Conservation (phyloP, 2,329 filamentous ascomycete genomes). For the Proliferodiscus dingleyae region DNA sequence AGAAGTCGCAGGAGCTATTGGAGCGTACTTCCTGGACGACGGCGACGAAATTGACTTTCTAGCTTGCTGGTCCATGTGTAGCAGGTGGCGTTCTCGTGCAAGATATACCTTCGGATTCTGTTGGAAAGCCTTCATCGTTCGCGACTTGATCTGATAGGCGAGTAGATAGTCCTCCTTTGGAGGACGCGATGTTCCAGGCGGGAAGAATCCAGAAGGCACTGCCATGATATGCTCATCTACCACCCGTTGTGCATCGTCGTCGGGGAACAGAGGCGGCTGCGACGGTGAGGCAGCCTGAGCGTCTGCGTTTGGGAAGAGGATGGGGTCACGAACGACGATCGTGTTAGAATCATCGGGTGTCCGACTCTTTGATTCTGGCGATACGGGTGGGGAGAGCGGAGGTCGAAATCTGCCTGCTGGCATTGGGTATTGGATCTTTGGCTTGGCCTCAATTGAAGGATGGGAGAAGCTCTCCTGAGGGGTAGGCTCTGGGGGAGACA, state of each 20-base stretch:
- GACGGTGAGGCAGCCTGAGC: slow-evolving; percentile 34
- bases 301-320: slow-evolving; percentile 51
- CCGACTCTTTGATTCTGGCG: slow-evolving; percentile 39
- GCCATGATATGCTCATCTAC: slow-evolving; percentile 40
- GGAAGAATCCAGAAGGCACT: slow-evolving; percentile 32
- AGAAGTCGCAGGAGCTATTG: slow-evolving; percentile 26
- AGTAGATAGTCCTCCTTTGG: slow-evolving; percentile 50
- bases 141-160: slow-evolving; percentile 47
- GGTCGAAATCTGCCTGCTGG: slow-evolving; percentile 34
- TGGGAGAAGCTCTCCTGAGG: slow-evolving; percentile 46
- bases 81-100: slow-evolving; percentile 24
- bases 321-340: slow-evolving; percentile 45
- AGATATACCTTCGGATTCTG: slow-evolving; percentile 25
- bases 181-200: slow-evolving; percentile 40
- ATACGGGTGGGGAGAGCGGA: slow-evolving; percentile 55
- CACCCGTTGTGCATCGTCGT: slow-evolving; percentile 41
- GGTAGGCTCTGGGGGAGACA: slow-evolving; percentile 57
- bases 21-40: slow-evolving; percentile 20
- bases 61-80: slow-evolving; percentile 24
- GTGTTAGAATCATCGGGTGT: slow-evolving; percentile 28
- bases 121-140: slow-evolving; percentile 38
- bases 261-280: slow-evolving; percentile 47
- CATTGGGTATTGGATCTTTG: slow-evolving; percentile 28
- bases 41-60: slow-evolving; percentile 13
- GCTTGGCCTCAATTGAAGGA: slow-evolving; percentile 19